Percentiles rank a stretch among this genome's conserved stretches.
These are phyloP conservation scores for Corrigiola litoralis DNA, from an alignment of 179 eudicot species.

Conservation along the genomic window DNA sequence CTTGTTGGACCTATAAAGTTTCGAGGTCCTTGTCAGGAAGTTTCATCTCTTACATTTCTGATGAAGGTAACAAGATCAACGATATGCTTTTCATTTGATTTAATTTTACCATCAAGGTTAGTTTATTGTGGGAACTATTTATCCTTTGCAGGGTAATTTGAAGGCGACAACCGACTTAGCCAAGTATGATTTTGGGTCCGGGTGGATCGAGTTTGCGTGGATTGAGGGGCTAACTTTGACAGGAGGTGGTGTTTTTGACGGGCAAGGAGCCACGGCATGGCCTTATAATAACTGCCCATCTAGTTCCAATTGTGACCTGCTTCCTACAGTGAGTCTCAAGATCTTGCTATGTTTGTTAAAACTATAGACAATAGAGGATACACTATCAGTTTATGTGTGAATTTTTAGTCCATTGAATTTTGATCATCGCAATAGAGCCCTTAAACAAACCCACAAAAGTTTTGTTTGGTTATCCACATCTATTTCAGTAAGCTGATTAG, in stretches of 20 bases:
- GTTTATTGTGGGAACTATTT: not conserved
- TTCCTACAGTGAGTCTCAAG: conserved; percentile 31
- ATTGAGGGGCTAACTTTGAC: conserved; percentile 31
- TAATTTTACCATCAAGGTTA: not conserved
- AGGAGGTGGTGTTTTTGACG: conserved; percentile 41
- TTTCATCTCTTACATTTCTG: conserved; percentile 26
- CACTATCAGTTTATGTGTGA: too few species aligned
- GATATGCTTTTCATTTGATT: not conserved
- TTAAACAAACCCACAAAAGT: too few species aligned
- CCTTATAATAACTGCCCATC: conserved; percentile 35
- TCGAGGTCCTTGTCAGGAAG: conserved; percentile 34
- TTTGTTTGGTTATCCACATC: too few species aligned
- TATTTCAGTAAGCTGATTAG: too few species aligned
- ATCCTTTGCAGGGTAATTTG: conserved; percentile 24
- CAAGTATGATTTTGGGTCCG: conserved; percentile 19
- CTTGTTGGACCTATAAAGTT: conserved; percentile 39
- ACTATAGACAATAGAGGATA: too few species aligned
- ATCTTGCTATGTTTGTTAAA: too few species aligned
- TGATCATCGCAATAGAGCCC: too few species aligned
- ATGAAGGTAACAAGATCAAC: conserved; percentile 20
- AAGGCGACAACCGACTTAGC: conserved; percentile 37
- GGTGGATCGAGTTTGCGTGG: conserved; percentile 45
- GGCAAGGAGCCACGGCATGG: conserved; percentile 46
- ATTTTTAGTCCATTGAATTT: too few species aligned
- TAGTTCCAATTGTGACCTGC: conserved; percentile 33